phyloP scores from a whole-genome alignment of 768 basidiomycete species.

The Leucosporidium scottii region DNA sequence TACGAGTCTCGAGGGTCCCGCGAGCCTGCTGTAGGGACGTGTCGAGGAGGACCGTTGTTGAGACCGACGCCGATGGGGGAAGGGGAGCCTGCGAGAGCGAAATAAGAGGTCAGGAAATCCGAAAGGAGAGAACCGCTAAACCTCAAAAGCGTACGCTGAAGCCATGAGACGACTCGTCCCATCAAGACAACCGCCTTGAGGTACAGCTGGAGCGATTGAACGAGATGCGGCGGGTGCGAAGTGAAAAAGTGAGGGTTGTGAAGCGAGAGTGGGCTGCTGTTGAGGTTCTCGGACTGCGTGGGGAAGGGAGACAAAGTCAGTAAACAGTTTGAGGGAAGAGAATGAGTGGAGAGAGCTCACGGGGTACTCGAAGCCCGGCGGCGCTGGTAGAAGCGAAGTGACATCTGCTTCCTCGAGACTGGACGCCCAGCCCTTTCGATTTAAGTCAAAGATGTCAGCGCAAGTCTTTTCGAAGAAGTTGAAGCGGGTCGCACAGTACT shows the following conservation, averaged over 20 bases:
- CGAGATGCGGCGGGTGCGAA: not conserved
- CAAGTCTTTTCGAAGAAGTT: too few relatives aligned
- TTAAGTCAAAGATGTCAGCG: too few relatives aligned
- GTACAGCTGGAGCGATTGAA: not conserved
- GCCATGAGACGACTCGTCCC: not conserved
- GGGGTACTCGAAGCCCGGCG: not conserved
- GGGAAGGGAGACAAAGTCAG: not conserved
- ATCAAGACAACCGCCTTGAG: not conserved
- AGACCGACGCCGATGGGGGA: not conserved
- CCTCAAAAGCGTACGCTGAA: too few relatives aligned
- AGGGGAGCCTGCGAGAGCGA: not conserved
- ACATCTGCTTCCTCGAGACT: not conserved
- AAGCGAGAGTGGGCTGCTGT: not conserved
- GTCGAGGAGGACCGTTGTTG: not conserved
- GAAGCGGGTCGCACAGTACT: constrained; percentile 8
- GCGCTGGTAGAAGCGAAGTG: not conserved
- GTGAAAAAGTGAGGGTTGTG: not conserved
- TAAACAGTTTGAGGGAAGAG: not conserved
- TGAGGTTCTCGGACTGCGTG: not conserved
- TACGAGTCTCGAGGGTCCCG: too few relatives aligned
- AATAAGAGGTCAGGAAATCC: too few relatives aligned
- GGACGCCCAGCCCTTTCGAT: not conserved
- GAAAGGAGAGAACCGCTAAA: too few relatives aligned
- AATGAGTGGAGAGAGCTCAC: too few relatives aligned
- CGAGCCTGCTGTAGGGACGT: not conserved